Evolutionary conservation across 2,329 filamentous ascomycete genomes (phyloP), one percentile per base, ranked within the genome.

Genomic region (Apiospora phragmitis): DNA sequence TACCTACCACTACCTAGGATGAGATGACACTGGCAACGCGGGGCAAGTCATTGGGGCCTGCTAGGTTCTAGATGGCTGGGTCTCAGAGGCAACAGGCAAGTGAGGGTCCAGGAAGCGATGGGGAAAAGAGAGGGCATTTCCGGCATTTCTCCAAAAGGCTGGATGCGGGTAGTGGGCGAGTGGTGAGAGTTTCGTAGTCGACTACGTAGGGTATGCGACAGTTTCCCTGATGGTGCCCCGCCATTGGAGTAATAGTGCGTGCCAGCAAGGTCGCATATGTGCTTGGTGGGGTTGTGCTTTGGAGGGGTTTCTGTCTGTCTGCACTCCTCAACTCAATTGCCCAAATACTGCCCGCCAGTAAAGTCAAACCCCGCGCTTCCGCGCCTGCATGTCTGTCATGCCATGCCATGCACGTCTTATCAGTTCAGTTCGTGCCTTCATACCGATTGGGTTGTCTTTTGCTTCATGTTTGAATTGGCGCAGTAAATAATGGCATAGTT

Each of bases 31-130:
- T 24, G 55, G 67, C 67, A 68, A 55, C 67, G 42, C 65, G 65
- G 65, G 65, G 65, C 65, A 67, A 43, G 65, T 41, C 41, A 67
- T 55, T 41, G 68, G 45, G 70, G 51, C 68, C 21, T 45, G 21
- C 81, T 49, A 49, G 47, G n/a, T 9, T 49, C 47, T n/a, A n/a
- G 47, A 49, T 12, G 4, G 9, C 26, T n/a, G n/a, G 11, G n/a
- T 7, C 9, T n/a, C 12, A n/a, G 38, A 41, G n/a, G n/a, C 18
- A n/a, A 21, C 43, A 45, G 18, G 41, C 43, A 47, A n/a, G 43
- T 21, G 43, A n/a, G 21, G 18, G 21, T 47, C 43, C 12, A 42
- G 41, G 41, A 42, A n/a, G 32, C 35, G 62, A 55, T 55, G 49
- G 45, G 12, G 41, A 42, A 42, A 42, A 42, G 4, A 42, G 41